Conservation (phyloP, 164 flowering plant species). For the Magnolia kwangsiensis region DNA sequence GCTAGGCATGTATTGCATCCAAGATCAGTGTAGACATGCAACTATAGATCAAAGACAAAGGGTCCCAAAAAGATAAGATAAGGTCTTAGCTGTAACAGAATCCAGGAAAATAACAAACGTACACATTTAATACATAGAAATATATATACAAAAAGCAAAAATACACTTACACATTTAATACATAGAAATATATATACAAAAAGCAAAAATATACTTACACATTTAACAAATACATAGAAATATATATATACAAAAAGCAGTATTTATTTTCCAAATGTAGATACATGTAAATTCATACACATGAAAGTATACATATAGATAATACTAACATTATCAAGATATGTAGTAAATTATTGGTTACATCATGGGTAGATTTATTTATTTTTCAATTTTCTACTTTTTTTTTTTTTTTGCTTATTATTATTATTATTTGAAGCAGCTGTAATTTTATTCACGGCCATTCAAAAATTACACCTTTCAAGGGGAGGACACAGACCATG, state of each 20-base stretch:
- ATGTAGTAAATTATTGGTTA: too few species aligned
- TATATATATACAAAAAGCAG: neutral
- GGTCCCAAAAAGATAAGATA: neutral
- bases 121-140: neutral
- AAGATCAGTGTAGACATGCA: conserved; percentile 1
- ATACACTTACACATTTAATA: neutral
- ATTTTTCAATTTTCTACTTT: too few species aligned
- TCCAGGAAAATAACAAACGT: neutral
- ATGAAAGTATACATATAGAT: neutral
- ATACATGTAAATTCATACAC: neutral
- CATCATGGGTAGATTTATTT: too few species aligned
- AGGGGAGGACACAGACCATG: too few species aligned
- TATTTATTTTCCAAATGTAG: too few species aligned
- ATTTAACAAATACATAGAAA: neutral
- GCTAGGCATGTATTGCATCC: conserved; percentile 4
- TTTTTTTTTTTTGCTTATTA: too few species aligned
- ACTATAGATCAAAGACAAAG: neutral
- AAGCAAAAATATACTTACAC: neutral
- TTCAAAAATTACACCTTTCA: too few species aligned
- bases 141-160: neutral
- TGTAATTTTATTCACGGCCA: too few species aligned
- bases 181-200: neutral
- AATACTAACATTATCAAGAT: neutral
- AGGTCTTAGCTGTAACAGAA: neutral
- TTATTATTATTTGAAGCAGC: too few species aligned